phyloP scores from a whole-genome alignment of 345 rosid genomes.

The Laguncularia racemosa region DNA sequence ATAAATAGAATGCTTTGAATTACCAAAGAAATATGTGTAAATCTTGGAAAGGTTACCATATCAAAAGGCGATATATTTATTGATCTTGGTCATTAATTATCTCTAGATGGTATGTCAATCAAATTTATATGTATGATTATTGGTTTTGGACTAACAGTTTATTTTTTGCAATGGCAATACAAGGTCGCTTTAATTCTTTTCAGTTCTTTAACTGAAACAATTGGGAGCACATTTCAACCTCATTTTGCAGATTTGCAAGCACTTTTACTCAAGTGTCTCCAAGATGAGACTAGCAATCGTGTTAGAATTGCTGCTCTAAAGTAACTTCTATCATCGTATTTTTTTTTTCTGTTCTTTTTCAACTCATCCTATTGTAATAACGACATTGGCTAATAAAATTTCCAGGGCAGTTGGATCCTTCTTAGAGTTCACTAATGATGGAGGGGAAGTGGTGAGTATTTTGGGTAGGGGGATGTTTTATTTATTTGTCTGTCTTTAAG shows the following conservation, averaged over 20 bases:
- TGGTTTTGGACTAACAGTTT: neutral
- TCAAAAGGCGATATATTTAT: no score
- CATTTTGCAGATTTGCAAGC: slow-evolving; percentile 84
- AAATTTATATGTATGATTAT: no score
- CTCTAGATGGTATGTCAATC: neutral
- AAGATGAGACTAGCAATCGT: slow-evolving; percentile 86
- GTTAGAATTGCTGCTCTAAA: slow-evolving; percentile 98
- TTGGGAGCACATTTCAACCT: slow-evolving; percentile 82
- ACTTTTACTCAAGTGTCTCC: slow-evolving; percentile 84
- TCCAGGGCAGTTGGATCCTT: slow-evolving; percentile 97
- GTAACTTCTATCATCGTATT: slow-evolving; percentile 29
- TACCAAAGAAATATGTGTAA: no score
- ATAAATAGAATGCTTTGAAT: no score
- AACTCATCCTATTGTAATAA: neutral
- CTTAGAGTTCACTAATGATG: slow-evolving; percentile 80
- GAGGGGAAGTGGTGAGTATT: slow-evolving; percentile 75
- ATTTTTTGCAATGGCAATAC: slow-evolving; percentile 17
- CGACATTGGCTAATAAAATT: slow-evolving; percentile 2
- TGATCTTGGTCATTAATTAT: neutral
- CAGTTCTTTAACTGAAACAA: slow-evolving; percentile 96
- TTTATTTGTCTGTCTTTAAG: neutral
- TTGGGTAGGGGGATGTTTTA: neutral
- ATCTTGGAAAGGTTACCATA: no score
- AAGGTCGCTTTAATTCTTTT: slow-evolving; percentile 96
- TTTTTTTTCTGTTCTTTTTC: slow-evolving; percentile 8